Evolutionary conservation across 805 yeast genomes (phyloP).

Genomic region (Wickerhamiella lipophila): DNA sequence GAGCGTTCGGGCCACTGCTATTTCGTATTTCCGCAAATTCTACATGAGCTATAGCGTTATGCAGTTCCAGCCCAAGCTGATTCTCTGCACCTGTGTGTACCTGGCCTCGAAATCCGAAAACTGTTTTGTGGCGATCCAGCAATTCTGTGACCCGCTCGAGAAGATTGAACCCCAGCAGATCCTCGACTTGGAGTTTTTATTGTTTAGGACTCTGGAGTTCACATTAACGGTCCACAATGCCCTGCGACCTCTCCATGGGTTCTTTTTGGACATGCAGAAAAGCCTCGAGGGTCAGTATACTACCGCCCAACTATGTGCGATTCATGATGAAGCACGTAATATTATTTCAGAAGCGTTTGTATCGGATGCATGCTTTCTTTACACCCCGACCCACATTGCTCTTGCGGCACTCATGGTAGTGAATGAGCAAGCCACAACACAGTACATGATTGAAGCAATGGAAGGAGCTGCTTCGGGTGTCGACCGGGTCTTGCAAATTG

Average conservation of each 20-base stretch:
- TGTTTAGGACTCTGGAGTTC: constrained; percentile 63
- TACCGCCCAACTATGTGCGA: constrained; percentile 44
- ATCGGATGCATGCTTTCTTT: constrained; percentile 64
- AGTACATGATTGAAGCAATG: constrained; percentile 45
- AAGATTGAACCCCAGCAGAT: constrained; percentile 43
- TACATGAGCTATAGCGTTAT: constrained; percentile 68
- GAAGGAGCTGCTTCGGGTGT: constrained; percentile 21
- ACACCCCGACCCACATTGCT: constrained; percentile 92
- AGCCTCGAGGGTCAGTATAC: constrained; percentile 34
- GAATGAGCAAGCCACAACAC: constrained; percentile 49
- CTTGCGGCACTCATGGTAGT: constrained; percentile 65
- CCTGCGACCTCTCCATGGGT: constrained; percentile 81
- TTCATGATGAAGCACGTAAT: constrained; percentile 58
- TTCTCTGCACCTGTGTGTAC: constrained; percentile 70
- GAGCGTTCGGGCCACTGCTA: constrained; percentile 77
- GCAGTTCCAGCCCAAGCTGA: constrained; percentile 76
- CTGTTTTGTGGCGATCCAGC: constrained; percentile 70
- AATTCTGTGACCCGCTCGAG: constrained; percentile 58
- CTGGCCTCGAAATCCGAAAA: constrained; percentile 90
- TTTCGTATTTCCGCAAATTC: constrained; percentile 68
- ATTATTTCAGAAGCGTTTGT: constrained; percentile 55
- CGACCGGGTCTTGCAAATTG: constrained; percentile 20
- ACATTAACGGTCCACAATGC: constrained; percentile 83
- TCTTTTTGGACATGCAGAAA: constrained; percentile 74
- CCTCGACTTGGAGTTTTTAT: constrained; percentile 63